phyloP scores from a whole-genome alignment of 2,329 filamentous ascomycete genomes.

The Arthrobotrys pseudoclavata region DNA sequence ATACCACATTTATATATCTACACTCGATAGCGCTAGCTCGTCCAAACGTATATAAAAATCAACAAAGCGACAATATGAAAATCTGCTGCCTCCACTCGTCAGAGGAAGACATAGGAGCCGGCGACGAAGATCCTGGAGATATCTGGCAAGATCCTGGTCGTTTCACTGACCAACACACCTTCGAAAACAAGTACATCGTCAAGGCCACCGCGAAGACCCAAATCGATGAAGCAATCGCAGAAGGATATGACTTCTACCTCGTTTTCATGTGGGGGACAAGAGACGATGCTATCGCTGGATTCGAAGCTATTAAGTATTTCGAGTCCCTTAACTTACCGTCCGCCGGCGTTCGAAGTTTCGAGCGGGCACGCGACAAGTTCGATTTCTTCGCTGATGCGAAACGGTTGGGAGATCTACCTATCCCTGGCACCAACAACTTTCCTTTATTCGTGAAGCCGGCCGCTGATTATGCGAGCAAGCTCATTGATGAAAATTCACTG shows the following conservation, averaged over 20 bases:
- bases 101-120: not conserved
- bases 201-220: slow-evolving; percentile 21
- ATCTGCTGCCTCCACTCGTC: slow-evolving; percentile 15
- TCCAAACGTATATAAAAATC: not conserved
- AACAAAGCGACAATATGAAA: slow-evolving; percentile 2
- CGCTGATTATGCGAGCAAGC: slow-evolving; percentile 8
- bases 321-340: slow-evolving; percentile 9
- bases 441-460: slow-evolving; percentile 15
- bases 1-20: too few species aligned
- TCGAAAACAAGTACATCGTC: slow-evolving; percentile 17
- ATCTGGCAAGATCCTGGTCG: slow-evolving; percentile 6
- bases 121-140: not conserved
- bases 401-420: slow-evolving; percentile 4
- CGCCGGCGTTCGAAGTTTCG: slow-evolving; percentile 11
- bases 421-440: not conserved
- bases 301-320: slow-evolving; percentile 23
- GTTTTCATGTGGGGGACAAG: slow-evolving; percentile 6
- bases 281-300: slow-evolving; percentile 18
- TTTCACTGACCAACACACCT: slow-evolving; percentile 14
- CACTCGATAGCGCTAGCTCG: too few species aligned
- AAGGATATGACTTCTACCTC: slow-evolving; percentile 23
- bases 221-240: slow-evolving; percentile 19
- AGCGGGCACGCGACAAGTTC: slow-evolving; percentile 5
- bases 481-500: slow-evolving; percentile 9
- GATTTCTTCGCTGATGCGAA: slow-evolving; percentile 13